Evolutionary conservation across 495 filamentous ascomycete species (phyloP).

Genomic region (Jackrogersella multiformis): DNA sequence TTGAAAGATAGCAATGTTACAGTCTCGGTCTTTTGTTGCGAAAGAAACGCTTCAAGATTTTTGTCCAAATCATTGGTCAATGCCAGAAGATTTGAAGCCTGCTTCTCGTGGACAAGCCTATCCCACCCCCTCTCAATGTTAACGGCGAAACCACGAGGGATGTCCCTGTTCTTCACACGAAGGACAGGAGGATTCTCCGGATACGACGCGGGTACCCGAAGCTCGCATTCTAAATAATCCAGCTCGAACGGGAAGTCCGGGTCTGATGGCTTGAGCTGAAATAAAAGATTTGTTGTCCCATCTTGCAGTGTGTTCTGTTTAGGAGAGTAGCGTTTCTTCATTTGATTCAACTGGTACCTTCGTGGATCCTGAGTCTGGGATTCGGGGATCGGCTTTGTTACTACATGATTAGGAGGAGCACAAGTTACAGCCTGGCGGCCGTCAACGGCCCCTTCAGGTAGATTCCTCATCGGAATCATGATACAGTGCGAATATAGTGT

Average conservation of each 20-base stretch:
- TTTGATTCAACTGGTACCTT: slow-evolving; percentile 79
- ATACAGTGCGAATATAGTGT: neutral
- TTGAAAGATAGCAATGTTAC: slow-evolving; percentile 80
- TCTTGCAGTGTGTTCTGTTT: slow-evolving; percentile 62
- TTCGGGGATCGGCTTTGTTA: slow-evolving; percentile 71
- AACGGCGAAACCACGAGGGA: slow-evolving; percentile 79
- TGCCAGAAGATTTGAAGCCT: slow-evolving; percentile 68
- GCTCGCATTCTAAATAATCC: slow-evolving; percentile 71
- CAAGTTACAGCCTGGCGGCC: slow-evolving; percentile 53
- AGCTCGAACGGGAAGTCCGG: slow-evolving; percentile 88
- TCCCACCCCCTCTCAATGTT: slow-evolving; percentile 86
- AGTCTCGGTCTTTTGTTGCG: slow-evolving; percentile 76
- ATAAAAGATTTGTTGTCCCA: slow-evolving; percentile 64
- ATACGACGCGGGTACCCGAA: slow-evolving; percentile 74
- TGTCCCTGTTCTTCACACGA: slow-evolving; percentile 76
- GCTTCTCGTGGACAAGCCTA: slow-evolving; percentile 65
- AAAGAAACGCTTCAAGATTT: slow-evolving; percentile 75
- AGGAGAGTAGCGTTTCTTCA: slow-evolving; percentile 75
- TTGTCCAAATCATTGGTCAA: slow-evolving; percentile 79
- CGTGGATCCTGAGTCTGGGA: slow-evolving; percentile 73
- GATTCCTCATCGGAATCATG: slow-evolving; percentile 43
- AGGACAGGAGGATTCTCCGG: slow-evolving; percentile 67
- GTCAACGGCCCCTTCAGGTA: slow-evolving; percentile 37
- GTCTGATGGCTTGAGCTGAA: slow-evolving; percentile 80
- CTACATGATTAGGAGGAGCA: slow-evolving; percentile 57